phyloP scores from a whole-genome alignment of 208 protist species.

The Acanthamoeba royreba region DNA sequence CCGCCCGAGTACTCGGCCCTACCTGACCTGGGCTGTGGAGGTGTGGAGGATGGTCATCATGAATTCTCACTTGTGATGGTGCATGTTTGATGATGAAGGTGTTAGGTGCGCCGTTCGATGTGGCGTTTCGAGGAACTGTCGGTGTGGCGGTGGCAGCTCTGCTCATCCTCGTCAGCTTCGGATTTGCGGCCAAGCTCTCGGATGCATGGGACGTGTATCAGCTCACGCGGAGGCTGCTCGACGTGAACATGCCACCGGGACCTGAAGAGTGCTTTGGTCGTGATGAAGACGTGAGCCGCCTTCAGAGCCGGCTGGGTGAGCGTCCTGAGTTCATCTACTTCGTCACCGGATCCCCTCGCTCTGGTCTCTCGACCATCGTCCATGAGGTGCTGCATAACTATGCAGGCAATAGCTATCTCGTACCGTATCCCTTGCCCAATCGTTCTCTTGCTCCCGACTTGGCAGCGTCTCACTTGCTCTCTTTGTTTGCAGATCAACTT shows the following conservation, averaged over 20 bases:
- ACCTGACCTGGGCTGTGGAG: no score
- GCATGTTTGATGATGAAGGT: no score
- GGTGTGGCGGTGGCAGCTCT: not conserved
- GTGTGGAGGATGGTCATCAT: no score
- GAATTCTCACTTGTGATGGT: no score
- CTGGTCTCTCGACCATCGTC: not conserved
- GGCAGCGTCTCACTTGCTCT: no score
- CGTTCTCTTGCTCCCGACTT: no score
- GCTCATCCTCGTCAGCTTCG: not conserved
- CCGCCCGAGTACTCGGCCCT: not conserved
- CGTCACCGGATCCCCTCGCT: not conserved
- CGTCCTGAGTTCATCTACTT: constrained; percentile 37
- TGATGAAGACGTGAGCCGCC: not conserved
- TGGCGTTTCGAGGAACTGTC: not conserved
- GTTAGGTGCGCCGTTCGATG: constrained; percentile 5
- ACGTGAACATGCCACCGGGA: not conserved
- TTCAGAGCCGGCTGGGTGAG: not conserved
- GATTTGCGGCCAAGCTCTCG: not conserved
- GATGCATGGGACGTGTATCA: constrained; percentile 3
- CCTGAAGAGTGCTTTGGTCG: constrained; percentile 9
- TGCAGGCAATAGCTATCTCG: not conserved
- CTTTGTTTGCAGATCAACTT: constrained; percentile 29
- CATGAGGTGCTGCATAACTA: not conserved
- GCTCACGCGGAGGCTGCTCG: not conserved
- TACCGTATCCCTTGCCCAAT: not conserved